These are phyloP conservation scores for Trichoderma arundinaceum DNA, from an alignment of 2,329 filamentous ascomycete genomes.

Conservation along the genomic window DNA sequence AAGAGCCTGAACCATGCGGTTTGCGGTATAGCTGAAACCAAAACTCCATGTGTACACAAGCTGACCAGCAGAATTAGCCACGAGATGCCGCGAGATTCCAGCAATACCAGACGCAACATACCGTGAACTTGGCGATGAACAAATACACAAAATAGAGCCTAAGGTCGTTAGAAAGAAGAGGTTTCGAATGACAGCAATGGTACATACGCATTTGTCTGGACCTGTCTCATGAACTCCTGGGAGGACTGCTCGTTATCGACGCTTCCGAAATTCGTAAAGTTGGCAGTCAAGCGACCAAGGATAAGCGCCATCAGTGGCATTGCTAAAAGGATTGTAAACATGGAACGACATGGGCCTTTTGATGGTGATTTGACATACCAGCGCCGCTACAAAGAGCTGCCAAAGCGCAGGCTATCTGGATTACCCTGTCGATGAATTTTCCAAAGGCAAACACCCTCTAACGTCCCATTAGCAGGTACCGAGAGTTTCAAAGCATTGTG, in stretches of 20 bases:
- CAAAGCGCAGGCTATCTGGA: constrained; percentile 17
- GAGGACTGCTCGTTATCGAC: constrained; percentile 3
- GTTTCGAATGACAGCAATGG: background rate
- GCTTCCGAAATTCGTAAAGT: constrained; percentile 21
- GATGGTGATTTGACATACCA: background rate
- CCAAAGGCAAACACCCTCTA: constrained; percentile 25
- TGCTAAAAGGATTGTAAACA: background rate
- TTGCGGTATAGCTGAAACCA: constrained; percentile 11
- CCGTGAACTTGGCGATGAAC: constrained; percentile 59
- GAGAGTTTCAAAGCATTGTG: no score
- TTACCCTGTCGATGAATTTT: background rate
- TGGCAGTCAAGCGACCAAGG: constrained; percentile 20
- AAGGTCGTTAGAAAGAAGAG: background rate
- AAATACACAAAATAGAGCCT: constrained; percentile 65
- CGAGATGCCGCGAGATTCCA: constrained; percentile 33
- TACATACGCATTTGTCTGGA: constrained; percentile 9
- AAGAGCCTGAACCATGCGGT: constrained; percentile 23
- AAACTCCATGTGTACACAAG: constrained; percentile 43
- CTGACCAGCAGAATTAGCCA: constrained; percentile 35
- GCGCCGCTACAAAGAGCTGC: constrained; percentile 25
- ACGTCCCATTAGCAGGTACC: background rate
- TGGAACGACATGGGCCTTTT: background rate
- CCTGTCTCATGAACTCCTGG: constrained; percentile 13
- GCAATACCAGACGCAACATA: constrained; percentile 62
- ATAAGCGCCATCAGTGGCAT: constrained; percentile 26